Base-by-base conservation (phyloP, 805 yeast genomes). In the Nakazawaea holstii region DNA sequence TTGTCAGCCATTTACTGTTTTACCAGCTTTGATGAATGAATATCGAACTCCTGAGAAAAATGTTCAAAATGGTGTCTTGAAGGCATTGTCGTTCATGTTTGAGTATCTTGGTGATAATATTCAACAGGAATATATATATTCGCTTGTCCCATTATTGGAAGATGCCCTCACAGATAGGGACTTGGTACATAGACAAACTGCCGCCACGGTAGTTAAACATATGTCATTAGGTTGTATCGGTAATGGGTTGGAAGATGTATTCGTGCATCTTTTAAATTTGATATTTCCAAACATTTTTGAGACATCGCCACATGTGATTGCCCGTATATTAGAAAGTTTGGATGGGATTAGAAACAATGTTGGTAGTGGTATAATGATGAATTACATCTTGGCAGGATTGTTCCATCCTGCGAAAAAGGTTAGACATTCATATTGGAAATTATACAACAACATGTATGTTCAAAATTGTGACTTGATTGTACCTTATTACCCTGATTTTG, bases 11-110 rank as follows among this genome's bases (percentile, higher is more conserved):
- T 94, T 87, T 65, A 88, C 97, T 0, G 95, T 92, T 0, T 64
- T 94, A 8, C 99, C 99, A 0, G 95, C 96, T 0, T 68, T 94
- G 43, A 87, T 94, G 95, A 90, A 92, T 64, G 99, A 94, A 64
- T 94, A 92, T 62, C 74, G 95, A 46, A 84, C 87, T 2, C 97
- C 96, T 0, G 97, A 91, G 52, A 79, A 82, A 42, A 90, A 91
- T 58, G 96, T 94, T 6, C 98, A 92, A 64, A 91, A 94, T 63
- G 98, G 98, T 71, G 89, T 94, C 8, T 68, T 94, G 55, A 94
- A 94, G 59, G 88, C 98, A 0, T 67, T 91, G 72, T 75, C 96
- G 13, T 94, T 94, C 58, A 73, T 94, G 76, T 89, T 92, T 65
- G 98, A 94, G 66, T 94, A 92, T 59, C 81, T 89, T 53, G 92